Conservation (phyloP, 306 rosid species). For the Leucaena leucocephala region DNA sequence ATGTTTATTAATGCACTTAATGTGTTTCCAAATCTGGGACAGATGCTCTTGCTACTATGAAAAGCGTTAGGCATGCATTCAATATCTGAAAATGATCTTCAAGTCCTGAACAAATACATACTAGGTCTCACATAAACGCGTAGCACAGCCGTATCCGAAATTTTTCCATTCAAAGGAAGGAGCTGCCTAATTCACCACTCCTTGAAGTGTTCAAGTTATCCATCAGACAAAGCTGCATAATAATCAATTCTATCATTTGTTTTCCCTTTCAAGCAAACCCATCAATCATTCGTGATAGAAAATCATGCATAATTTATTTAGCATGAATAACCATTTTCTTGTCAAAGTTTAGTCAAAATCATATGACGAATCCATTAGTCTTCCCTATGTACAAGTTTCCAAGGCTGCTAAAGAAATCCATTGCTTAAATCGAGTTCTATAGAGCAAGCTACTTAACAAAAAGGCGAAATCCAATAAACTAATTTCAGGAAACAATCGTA, state of each 20-base stretch:
- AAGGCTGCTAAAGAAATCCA: neutral
- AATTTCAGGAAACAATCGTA: neutral
- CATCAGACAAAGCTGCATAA: neutral
- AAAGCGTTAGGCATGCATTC: slow-evolving; percentile 14
- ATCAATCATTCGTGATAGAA: neutral
- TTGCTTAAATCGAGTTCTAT: neutral
- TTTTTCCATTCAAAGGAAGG: neutral
- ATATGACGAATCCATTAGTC: neutral
- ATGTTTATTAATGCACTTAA: neutral
- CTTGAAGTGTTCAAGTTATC: neutral
- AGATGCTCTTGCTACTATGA: neutral
- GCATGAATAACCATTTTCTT: neutral
- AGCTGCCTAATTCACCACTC: neutral
- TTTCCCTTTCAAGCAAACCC: neutral
- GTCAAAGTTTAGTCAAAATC: neutral
- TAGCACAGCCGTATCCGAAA: neutral
- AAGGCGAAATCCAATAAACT: neutral
- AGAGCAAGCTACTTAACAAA: neutral
- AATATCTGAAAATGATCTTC: slow-evolving; percentile 15
- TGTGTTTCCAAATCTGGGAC: neutral
- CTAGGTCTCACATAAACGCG: neutral
- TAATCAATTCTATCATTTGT: neutral
- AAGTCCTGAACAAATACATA: slow-evolving; percentile 5
- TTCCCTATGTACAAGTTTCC: neutral
- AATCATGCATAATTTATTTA: neutral